A percentile compares a stretch with the other conserved stretches of the same genome.
phyloP scores from a whole-genome alignment of 2,329 filamentous ascomycete species.

The Colletotrichum somersetense region DNA sequence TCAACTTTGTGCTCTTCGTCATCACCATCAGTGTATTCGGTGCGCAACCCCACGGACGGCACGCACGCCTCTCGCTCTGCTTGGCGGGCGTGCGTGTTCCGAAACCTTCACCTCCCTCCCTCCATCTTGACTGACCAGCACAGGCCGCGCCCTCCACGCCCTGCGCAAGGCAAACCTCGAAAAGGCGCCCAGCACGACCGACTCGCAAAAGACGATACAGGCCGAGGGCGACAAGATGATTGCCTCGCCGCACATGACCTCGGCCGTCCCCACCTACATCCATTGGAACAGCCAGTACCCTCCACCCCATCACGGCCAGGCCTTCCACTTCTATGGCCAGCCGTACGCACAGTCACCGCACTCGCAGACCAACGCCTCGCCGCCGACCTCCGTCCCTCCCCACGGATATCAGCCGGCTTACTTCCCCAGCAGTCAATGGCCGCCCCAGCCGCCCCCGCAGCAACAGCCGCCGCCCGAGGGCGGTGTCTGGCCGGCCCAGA shows the following conservation, averaged over 20 bases:
- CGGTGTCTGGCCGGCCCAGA: constrained; percentile 40
- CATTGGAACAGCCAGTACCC: constrained; percentile 39
- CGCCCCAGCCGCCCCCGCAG: constrained; percentile 28
- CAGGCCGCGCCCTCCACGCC: constrained; percentile 41
- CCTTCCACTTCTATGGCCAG: constrained; percentile 39
- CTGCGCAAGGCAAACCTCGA: constrained; percentile 33
- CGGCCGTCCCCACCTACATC: constrained; percentile 35
- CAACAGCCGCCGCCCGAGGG: constrained; percentile 36
- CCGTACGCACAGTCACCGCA: constrained; percentile 39
- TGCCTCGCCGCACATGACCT: constrained; percentile 42
- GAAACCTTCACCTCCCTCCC: not conserved
- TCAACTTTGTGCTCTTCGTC: constrained; percentile 41
- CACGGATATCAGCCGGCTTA: constrained; percentile 38
- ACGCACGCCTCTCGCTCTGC: not conserved
- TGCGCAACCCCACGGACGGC: not conserved
- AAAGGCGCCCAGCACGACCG: constrained; percentile 38
- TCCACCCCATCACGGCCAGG: constrained; percentile 35
- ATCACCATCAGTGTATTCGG: constrained; percentile 40
- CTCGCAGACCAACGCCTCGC: constrained; percentile 35
- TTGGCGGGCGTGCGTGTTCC: not conserved
- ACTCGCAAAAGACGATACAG: constrained; percentile 34
- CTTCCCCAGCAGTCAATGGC: constrained; percentile 36
- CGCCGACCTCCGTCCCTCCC: constrained; percentile 34
- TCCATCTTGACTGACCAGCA: not conserved
- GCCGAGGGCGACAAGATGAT: constrained; percentile 40